These are phyloP conservation scores for Tephrocybe sp. DNA, from an alignment of 768 basidiomycete species.

Conservation along the genomic window DNA sequence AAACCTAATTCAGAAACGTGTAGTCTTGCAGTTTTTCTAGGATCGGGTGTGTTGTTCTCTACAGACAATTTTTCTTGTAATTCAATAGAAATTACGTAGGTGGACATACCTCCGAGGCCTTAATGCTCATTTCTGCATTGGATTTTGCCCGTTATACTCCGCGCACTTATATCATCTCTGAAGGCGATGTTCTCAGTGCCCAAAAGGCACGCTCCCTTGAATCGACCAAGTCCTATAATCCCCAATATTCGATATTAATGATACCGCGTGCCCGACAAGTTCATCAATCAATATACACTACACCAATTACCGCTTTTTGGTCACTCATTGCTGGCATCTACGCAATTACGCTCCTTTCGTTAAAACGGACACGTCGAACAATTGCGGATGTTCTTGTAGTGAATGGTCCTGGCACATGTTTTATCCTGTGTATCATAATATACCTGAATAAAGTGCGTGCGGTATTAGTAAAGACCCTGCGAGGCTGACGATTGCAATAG, in stretches of 20 bases:
- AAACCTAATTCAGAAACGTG: slow-evolving; percentile 21
- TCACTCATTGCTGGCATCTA: slow-evolving; percentile 65
- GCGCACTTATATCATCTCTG: slow-evolving; percentile 77
- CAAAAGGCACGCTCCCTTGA: slow-evolving; percentile 72
- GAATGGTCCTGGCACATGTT: slow-evolving; percentile 95
- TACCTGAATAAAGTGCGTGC: slow-evolving; percentile 69
- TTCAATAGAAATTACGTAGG: slow-evolving; percentile 44
- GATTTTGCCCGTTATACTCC: slow-evolving; percentile 74
- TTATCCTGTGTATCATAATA: slow-evolving; percentile 69
- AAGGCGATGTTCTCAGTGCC: slow-evolving; percentile 78
- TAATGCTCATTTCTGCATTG: slow-evolving; percentile 67
- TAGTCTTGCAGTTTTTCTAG: slow-evolving; percentile 81
- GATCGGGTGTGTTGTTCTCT: slow-evolving; percentile 66
- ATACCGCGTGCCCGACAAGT: slow-evolving; percentile 89
- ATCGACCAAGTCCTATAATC: slow-evolving; percentile 15
- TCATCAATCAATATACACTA: slow-evolving; percentile 74
- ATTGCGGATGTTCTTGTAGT: slow-evolving; percentile 79
- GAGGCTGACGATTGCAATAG: slow-evolving; percentile 37
- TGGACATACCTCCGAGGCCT: slow-evolving; percentile 89
- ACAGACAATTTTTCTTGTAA: neutral
- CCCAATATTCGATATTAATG: slow-evolving; percentile 48
- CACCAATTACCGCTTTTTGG: slow-evolving; percentile 57
- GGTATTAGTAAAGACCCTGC: neutral
- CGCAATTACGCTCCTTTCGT: slow-evolving; percentile 53
- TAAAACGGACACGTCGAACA: slow-evolving; percentile 18